Evolutionary conservation across 2,329 filamentous ascomycete genomes (phyloP).

Genomic region (Simplicillium sp.): DNA sequence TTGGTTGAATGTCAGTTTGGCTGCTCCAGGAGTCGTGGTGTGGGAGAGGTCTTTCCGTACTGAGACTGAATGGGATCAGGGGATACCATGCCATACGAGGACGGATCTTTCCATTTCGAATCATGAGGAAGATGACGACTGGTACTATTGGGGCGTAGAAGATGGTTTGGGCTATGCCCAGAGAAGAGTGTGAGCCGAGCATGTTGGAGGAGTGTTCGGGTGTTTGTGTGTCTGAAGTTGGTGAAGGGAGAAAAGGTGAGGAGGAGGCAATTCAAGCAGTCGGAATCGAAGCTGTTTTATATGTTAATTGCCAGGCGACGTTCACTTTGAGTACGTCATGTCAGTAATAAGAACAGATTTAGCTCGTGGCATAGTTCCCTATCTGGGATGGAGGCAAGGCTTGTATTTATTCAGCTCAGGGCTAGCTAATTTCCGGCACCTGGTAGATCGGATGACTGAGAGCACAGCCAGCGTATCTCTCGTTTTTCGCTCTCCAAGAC

Average conservation of each 20-base stretch:
- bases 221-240: too few species aligned
- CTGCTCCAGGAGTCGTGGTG: not conserved
- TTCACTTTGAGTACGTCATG: too few species aligned
- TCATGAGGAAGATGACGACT: constrained; percentile 12
- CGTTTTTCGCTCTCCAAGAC: too few species aligned
- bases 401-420: not conserved
- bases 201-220: constrained; percentile 2
- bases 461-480: too few species aligned
- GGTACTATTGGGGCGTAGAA: constrained; percentile 17
- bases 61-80: constrained; percentile 13
- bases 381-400: constrained; percentile 2
- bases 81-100: constrained; percentile 18
- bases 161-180: constrained; percentile 16
- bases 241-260: too few species aligned
- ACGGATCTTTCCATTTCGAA: constrained; percentile 15
- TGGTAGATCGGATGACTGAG: too few species aligned
- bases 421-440: too few species aligned
- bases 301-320: too few species aligned
- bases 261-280: too few species aligned
- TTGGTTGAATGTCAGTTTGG: constrained; percentile 2
- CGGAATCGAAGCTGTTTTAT: too few species aligned
- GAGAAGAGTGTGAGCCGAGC: constrained; percentile 11
- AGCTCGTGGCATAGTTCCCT: constrained; percentile 6
- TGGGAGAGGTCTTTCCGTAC: constrained; percentile 8
- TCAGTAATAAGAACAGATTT: too few species aligned